Evolutionary conservation across 2,329 filamentous ascomycete species (phyloP).

Genomic region (Fusarium protoensiforme): DNA sequence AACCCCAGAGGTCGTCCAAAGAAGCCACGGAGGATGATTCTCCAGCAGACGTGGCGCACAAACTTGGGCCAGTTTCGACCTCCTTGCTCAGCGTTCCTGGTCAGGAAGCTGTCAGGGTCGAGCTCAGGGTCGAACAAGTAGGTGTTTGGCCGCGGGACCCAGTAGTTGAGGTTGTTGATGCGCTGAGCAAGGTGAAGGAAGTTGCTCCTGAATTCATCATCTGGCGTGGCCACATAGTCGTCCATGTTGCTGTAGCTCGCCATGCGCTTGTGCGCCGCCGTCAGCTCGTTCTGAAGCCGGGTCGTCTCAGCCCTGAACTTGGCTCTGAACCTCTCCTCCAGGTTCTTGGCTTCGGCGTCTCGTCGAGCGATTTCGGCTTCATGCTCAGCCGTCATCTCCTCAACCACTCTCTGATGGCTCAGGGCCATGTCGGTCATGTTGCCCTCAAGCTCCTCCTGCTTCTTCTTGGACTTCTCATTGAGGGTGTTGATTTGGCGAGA

Average conservation of each 20-base stretch:
- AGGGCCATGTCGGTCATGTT: not conserved
- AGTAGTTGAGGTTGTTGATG: conserved; percentile 20
- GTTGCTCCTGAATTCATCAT: conserved; percentile 9
- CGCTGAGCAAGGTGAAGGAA: conserved; percentile 1
- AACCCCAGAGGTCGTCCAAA: conserved; percentile 13
- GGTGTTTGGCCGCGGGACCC: not conserved
- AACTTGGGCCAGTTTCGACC: conserved; percentile 23
- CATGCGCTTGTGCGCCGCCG: conserved; percentile 2
- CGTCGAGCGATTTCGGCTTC: not conserved
- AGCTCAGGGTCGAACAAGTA: not conserved
- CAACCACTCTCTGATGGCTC: not conserved
- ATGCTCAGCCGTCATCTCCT: not conserved
- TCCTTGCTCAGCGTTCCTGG: conserved; percentile 13
- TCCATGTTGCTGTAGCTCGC: conserved; percentile 17
- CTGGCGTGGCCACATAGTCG: conserved; percentile 1
- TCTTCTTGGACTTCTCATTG: not conserved
- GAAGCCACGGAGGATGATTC: conserved; percentile 8
- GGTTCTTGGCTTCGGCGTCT: not conserved
- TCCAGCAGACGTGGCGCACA: conserved; percentile 19
- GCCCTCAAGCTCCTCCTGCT: not conserved
- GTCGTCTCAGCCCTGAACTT: not conserved
- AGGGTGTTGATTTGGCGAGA: not conserved
- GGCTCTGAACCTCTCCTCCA: not conserved
- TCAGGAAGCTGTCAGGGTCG: conserved; percentile 10
- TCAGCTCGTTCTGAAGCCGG: not conserved